phyloP scores from a whole-genome alignment of 2,329 filamentous ascomycete genomes.

The Neonectria faginata region DNA sequence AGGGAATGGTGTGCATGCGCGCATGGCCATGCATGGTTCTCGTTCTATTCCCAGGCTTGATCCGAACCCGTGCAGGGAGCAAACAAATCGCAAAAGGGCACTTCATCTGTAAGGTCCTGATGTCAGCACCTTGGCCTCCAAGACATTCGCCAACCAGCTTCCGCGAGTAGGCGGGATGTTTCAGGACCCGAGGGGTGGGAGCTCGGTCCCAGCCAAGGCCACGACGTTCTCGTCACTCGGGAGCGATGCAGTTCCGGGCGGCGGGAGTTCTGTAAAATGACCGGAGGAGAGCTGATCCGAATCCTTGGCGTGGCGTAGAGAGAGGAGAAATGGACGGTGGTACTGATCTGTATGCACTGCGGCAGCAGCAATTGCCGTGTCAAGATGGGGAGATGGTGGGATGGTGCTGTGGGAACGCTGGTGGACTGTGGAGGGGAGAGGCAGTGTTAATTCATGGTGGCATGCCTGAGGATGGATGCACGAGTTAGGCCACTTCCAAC shows the following conservation, averaged over 20 bases:
- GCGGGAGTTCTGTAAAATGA: background rate
- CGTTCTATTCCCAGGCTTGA: constrained; percentile 8
- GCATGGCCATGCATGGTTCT: background rate
- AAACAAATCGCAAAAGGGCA: constrained; percentile 14
- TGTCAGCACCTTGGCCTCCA: constrained; percentile 4
- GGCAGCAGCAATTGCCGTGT: background rate
- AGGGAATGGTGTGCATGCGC: constrained; percentile 12
- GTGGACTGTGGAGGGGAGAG: background rate
- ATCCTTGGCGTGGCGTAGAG: constrained; percentile 3
- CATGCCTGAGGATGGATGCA: constrained; percentile 2
- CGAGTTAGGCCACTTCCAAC: background rate
- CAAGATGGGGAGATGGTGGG: background rate
- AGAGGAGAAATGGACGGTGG: background rate
- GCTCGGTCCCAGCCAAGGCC: constrained; percentile 4
- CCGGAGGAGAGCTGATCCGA: background rate
- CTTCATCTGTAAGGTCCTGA: background rate
- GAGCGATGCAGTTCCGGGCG: background rate
- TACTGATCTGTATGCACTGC: constrained; percentile 6
- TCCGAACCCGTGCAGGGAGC: background rate
- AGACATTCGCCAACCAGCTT: background rate
- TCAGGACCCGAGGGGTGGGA: background rate
- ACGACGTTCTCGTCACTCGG: background rate
- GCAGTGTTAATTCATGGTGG: background rate
- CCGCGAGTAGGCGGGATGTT: background rate
- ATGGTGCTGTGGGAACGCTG: background rate